Evolutionary conservation across 176 grass and related monocot genomes (phyloP), one percentile per base, ranked within the genome.

Genomic region (Ananas comosus): DNA sequence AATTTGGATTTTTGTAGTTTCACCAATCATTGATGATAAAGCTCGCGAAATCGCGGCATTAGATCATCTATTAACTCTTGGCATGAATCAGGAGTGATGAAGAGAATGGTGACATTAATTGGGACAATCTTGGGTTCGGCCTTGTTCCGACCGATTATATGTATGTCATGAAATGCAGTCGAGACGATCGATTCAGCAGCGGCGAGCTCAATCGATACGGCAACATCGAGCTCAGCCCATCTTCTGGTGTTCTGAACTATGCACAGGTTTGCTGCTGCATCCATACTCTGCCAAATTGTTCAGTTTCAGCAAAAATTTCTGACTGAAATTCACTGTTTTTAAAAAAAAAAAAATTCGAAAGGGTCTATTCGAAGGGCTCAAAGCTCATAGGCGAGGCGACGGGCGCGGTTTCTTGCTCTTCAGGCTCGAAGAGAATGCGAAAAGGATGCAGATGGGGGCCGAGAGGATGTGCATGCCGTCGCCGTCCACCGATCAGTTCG

Each of bases 401-500:
- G 24, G 69, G 1, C 4, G 10, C 9, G 82, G 94, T 13, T 88
- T 83, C 69, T 83, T 85, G 70, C 87, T 93, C 48, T 99, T 99
- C 73, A 76, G 94, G 23, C 94, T 87, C 23, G 89, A 93, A 74
- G 89, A 99, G 80, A 99, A 99, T 74, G 94, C 89, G 63, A 74
- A 64, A 68, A 68, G 94, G 69, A 83, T 92, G 89, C 89, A 88
- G 78, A 49, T 54, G 65, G 89, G 94, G 14, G 86, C 94, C 0
- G 80, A 85, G 54, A 91, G 94, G 65, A 92, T 97, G 94, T 99
- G 94, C 94, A 99, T 93, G 94, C 89, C 89, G 48, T 71, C 84
- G 17, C 94, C 87, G 19, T 78, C 94, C 0, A 78, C 90, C 3
- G 82, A 93, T 42, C 94, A 93, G 81, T 99, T 99, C 72, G 72